phyloP scores from a whole-genome alignment of 2,329 filamentous ascomycete species.

The Penicillium sp. region DNA sequence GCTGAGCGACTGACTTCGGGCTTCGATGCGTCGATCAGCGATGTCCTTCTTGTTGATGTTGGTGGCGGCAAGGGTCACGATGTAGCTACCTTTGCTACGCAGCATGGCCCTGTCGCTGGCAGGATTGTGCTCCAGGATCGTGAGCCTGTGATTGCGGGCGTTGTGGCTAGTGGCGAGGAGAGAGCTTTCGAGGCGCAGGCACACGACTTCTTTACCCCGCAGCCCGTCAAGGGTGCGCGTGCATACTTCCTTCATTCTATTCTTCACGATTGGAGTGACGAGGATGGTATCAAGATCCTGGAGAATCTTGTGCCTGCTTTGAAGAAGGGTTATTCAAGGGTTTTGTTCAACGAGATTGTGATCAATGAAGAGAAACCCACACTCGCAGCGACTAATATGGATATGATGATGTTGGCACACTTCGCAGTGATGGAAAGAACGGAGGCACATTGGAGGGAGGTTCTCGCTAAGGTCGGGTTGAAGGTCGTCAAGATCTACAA shows the following conservation, averaged over 20 bases:
- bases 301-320: slow-evolving; percentile 22
- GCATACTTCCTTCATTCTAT: slow-evolving; percentile 29
- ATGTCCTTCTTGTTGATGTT: slow-evolving; percentile 23
- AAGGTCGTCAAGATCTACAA: slow-evolving; percentile 17
- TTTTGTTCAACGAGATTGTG: slow-evolving; percentile 25
- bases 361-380: slow-evolving; percentile 19
- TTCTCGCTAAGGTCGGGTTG: slow-evolving; percentile 16
- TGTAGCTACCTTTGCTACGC: slow-evolving; percentile 10
- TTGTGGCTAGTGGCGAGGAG: neutral
- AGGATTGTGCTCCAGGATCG: slow-evolving; percentile 15
- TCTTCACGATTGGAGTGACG: slow-evolving; percentile 27
- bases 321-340: slow-evolving; percentile 19
- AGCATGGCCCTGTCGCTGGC: slow-evolving; percentile 3
- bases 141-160: slow-evolving; percentile 15
- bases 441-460: slow-evolving; percentile 17
- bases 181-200: slow-evolving; percentile 13
- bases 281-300: slow-evolving; percentile 19
- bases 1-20: slow-evolving; percentile 18
- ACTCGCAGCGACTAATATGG: slow-evolving; percentile 23
- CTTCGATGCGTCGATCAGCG: slow-evolving; percentile 12
- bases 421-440: slow-evolving; percentile 20
- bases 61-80: slow-evolving; percentile 25
- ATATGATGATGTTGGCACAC: slow-evolving; percentile 27
- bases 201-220: slow-evolving; percentile 20
- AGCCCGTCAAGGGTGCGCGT: slow-evolving; percentile 23